Evolutionary conservation across 441 rosid genomes (phyloP).

Genomic region (Sinapis alba): DNA sequence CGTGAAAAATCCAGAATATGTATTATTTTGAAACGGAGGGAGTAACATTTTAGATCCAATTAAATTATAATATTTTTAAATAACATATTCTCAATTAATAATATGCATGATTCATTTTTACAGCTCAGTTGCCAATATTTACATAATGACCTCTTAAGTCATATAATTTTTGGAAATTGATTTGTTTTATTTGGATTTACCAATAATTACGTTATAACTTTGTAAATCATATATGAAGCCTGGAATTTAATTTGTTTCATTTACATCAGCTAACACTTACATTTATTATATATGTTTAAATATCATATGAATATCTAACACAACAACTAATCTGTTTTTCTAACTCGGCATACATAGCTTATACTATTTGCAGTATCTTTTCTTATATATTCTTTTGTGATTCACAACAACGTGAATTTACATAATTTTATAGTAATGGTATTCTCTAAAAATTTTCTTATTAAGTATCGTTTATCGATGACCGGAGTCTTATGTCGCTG

Average conservation of each 20-base stretch:
- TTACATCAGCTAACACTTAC: too few species aligned
- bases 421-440: not conserved
- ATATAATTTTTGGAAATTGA: not conserved
- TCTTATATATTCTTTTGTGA: not conserved
- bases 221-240: not conserved
- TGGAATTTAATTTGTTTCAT: too few species aligned
- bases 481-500: too few species aligned
- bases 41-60: too few species aligned
- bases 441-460: too few species aligned
- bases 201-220: not conserved
- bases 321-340: not conserved
- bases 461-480: too few species aligned
- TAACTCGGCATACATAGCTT: not conserved
- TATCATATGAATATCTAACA: not conserved
- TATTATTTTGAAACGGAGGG: too few species aligned
- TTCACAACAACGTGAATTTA: not conserved
- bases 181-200: not conserved
- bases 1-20: too few species aligned
- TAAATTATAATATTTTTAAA: too few species aligned
- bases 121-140: not conserved
- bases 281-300: too few species aligned
- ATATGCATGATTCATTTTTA: too few species aligned
- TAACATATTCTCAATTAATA: too few species aligned
- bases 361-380: not conserved
- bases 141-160: not conserved